These are phyloP conservation scores for Pterulicium gracile DNA, from an alignment of 1,284 basidiomycete species.

Conservation along the genomic window DNA sequence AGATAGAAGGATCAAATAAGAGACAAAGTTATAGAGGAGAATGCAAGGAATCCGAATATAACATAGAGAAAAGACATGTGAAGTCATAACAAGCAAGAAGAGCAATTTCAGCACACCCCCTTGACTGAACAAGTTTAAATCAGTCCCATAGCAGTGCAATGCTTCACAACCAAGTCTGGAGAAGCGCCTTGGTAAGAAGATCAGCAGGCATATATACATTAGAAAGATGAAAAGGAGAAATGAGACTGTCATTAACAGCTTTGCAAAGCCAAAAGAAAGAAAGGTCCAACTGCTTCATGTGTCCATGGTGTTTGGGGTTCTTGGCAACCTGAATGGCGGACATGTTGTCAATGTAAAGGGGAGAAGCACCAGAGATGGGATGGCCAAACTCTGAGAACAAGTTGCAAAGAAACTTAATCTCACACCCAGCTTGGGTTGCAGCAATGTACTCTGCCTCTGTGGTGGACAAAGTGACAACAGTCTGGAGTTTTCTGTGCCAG, in stretches of 20 bases:
- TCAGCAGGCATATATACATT: not conserved
- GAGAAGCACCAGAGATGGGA: conserved; percentile 9
- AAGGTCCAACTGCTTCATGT: conserved; percentile 19
- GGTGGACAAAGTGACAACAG: conserved; percentile 21
- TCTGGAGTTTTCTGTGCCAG: conserved; percentile 24
- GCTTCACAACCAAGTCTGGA: too few species aligned
- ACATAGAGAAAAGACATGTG: too few species aligned
- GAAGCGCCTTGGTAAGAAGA: not conserved
- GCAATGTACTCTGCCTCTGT: conserved; percentile 29
- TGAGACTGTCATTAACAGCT: conserved; percentile 7
- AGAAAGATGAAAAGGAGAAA: not conserved
- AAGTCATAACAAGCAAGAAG: too few species aligned
- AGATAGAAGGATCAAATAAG: too few species aligned
- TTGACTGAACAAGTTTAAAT: too few species aligned
- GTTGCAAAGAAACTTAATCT: conserved; percentile 22
- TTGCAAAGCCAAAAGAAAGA: conserved; percentile 16
- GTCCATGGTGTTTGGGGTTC: conserved; percentile 17
- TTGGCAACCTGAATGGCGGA: conserved; percentile 14
- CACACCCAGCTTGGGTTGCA: conserved; percentile 17
- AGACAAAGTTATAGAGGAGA: too few species aligned
- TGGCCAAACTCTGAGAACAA: conserved; percentile 17
- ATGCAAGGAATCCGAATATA: too few species aligned
- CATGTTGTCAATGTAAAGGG: conserved; percentile 15
- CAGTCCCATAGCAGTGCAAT: too few species aligned
- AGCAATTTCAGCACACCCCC: too few species aligned